These are phyloP conservation scores for Thalassiosira exigua DNA, from an alignment of 352 stramenopile genomes.

Conservation along the genomic window DNA sequence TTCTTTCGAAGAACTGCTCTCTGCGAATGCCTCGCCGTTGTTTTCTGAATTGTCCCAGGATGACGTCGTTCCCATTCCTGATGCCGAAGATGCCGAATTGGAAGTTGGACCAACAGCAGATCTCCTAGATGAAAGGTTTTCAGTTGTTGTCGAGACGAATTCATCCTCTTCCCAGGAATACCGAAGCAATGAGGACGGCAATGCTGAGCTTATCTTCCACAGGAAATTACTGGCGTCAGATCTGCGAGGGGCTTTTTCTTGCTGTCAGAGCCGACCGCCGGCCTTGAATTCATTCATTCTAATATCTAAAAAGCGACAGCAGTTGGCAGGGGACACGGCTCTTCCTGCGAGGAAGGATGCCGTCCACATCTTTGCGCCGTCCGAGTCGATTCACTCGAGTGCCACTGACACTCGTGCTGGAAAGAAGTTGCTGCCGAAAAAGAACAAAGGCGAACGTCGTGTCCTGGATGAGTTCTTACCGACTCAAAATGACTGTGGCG, in stretches of 20 bases:
- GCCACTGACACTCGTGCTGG: too few relatives aligned
- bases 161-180: conserved; percentile 11
- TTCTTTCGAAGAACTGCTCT: too few relatives aligned
- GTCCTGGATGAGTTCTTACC: not conserved
- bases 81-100: too few relatives aligned
- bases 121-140: too few relatives aligned
- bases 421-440: conserved; percentile 40
- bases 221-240: conserved; percentile 40
- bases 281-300: conserved; percentile 40
- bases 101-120: too few relatives aligned
- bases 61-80: too few relatives aligned
- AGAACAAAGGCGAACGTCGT: conserved; percentile 33
- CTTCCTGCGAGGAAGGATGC: too few relatives aligned
- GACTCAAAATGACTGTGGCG: conserved; percentile 7
- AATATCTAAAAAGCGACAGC: conserved; percentile 25
- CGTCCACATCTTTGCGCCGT: too few relatives aligned
- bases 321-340: too few relatives aligned
- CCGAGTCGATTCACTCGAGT: too few relatives aligned
- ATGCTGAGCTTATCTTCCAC: conserved; percentile 25
- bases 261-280: conserved; percentile 14
- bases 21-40: too few relatives aligned
- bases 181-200: conserved; percentile 8
- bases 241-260: conserved; percentile 25
- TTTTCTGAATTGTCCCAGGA: too few relatives aligned
- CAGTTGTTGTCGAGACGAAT: conserved; percentile 46